Conservation (phyloP, 2,329 filamentous ascomycete genomes). For the Davidsoniella eucalypti region DNA sequence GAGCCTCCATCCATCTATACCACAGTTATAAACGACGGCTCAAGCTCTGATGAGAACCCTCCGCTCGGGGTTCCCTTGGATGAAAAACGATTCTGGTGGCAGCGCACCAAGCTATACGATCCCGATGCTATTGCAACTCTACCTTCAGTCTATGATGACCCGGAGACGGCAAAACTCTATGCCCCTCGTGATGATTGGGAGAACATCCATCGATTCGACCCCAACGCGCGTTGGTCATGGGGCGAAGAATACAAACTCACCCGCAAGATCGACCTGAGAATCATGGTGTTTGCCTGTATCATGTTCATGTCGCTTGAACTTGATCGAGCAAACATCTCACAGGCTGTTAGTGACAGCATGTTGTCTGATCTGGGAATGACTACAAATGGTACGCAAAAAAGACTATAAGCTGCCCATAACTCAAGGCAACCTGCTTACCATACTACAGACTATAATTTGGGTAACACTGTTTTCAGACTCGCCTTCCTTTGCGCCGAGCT, state of each 20-base stretch:
- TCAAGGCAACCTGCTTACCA: not conserved
- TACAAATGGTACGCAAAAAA: constrained; percentile 21
- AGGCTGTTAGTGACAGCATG: constrained; percentile 33
- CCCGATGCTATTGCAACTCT: constrained; percentile 23
- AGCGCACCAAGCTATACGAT: constrained; percentile 15
- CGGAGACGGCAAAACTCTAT: constrained; percentile 21
- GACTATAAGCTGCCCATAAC: not conserved
- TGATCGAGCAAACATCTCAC: constrained; percentile 29
- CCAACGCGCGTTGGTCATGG: constrained; percentile 27
- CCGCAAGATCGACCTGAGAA: constrained; percentile 25
- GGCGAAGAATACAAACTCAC: constrained; percentile 23
- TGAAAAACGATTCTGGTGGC: constrained; percentile 21
- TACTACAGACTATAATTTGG: constrained; percentile 20
- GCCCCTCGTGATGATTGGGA: constrained; percentile 21
- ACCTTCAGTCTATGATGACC: constrained; percentile 24
- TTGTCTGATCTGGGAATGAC: constrained; percentile 25
- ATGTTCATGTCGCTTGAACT: constrained; percentile 29
- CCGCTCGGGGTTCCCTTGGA: constrained; percentile 18
- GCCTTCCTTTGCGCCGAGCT: constrained; percentile 25
- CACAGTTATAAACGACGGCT: too few species aligned
- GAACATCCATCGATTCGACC: constrained; percentile 31
- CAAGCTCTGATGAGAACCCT: constrained; percentile 10
- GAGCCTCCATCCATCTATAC: not conserved
- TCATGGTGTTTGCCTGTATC: constrained; percentile 31
- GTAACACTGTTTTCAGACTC: constrained; percentile 20